Evolutionary conservation across 495 filamentous ascomycete genomes (phyloP), one percentile per base, ranked within the genome.

Genomic region (Penicillium robsamsonii): DNA sequence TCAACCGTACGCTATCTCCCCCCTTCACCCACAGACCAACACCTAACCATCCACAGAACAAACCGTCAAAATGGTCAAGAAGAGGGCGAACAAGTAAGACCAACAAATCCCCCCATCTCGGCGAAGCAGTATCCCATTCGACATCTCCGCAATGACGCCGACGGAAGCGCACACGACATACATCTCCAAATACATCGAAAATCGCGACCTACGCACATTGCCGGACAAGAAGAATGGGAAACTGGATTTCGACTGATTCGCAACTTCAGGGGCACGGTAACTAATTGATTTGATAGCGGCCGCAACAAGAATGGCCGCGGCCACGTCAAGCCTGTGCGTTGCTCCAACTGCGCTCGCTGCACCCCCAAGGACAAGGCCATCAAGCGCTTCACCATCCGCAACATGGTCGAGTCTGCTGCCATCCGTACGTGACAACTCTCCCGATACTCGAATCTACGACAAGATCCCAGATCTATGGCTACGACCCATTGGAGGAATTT

Each of bases 381-480:
- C 84, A 99, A 99, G 92, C 85, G 94, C 79, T 99, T 99, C 85
- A 99, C 94, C 76, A 97, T 99, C 86, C 87, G 94, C 77, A 98
- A 98, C 87, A 98, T 98, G 95, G 94, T 99, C 63, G 94, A 99
- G 82, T 96, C 91, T 59, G 94, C 94, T 65, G 94, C 94, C 73
- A 97, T 99, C 78, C 94, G 95, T 98, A 92, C 76, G 92, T 92
- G 69, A 47, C 45, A 55, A 53, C 50, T 60, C 51, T 55, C 10
- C 41, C 50, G 31, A 50, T 52, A 57, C 55, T 54, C 54, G 44
- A 30, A 56, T 44, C 27, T 15, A 40, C 38, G 43, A 46, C n/a
- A 42, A 25, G 45, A 55, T 25, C 25, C 46, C 65, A 60, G 50
- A 61, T 50, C 25, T 30, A 41, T 27, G 18, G n/a, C 42, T 15